Conservation (phyloP, 108 stramenopile genomes). For the Cylindrotheca closterium region DNA sequence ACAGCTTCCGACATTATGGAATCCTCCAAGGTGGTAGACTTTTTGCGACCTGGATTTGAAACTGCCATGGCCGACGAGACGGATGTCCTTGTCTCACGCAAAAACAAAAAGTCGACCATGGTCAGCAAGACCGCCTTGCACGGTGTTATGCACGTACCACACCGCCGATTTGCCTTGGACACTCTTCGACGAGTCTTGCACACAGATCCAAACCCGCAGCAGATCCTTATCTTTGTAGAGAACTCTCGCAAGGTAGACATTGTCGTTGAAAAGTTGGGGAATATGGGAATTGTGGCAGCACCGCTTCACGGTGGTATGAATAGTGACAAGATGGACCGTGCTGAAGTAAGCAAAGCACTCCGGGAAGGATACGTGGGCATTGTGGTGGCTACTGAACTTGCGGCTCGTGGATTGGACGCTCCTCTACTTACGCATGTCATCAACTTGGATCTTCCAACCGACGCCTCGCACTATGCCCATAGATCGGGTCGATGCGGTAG, state of each 20-base stretch:
- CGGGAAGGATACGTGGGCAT: conserved; percentile 85
- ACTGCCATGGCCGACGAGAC: conserved; percentile 68
- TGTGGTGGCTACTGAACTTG: conserved; percentile 88
- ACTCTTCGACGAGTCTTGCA: conserved; percentile 74
- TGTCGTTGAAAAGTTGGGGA: conserved; percentile 71
- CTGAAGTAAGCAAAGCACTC: conserved; percentile 79
- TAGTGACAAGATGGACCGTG: conserved; percentile 83
- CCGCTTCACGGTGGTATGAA: conserved; percentile 72
- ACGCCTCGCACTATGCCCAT: conserved; percentile 87
- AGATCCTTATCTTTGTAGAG: conserved; percentile 86
- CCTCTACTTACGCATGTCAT: conserved; percentile 86
- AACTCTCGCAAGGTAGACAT: conserved; percentile 75
- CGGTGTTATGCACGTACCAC: conserved; percentile 74
- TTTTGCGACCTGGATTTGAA: conserved; percentile 66
- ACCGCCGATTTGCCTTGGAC: conserved; percentile 74
- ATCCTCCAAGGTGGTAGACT: conserved; percentile 38
- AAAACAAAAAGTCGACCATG: conserved; percentile 13
- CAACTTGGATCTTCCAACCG: conserved; percentile 88
- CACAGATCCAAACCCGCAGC: conserved; percentile 86
- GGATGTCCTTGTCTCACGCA: conserved; percentile 59
- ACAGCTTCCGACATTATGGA: conserved; percentile 81
- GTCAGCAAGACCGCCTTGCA: conserved; percentile 85
- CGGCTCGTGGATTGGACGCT: conserved; percentile 88
- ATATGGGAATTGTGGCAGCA: conserved; percentile 83
- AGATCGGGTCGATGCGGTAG: conserved; percentile 85